These are phyloP conservation scores for Macroventuria anomochaeta DNA, from an alignment of 2,329 filamentous ascomycete genomes.

Conservation along the genomic window DNA sequence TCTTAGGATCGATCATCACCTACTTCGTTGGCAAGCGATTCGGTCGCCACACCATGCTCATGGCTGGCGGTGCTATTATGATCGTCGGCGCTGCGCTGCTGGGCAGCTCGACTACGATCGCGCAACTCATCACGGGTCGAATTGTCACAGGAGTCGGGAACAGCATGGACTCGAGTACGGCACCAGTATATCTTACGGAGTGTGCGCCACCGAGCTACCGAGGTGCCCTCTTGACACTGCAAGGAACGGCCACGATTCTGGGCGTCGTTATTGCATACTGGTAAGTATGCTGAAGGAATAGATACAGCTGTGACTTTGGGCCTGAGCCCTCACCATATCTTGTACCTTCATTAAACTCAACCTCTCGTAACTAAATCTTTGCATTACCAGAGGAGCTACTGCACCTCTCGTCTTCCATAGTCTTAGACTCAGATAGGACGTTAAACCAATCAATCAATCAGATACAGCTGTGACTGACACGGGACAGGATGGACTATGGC, in stretches of 20 bases:
- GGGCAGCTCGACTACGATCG: conserved; percentile 28
- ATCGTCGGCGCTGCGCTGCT: conserved; percentile 31
- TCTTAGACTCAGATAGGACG: too few relatives aligned
- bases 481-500: conserved; percentile 17
- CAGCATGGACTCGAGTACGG: conserved; percentile 29
- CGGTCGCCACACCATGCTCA: conserved; percentile 34
- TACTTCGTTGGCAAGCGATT: conserved; percentile 35
- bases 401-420: too few relatives aligned
- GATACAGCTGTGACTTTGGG: background rate
- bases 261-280: conserved; percentile 59
- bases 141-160: conserved; percentile 49
- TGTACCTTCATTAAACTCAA: too few relatives aligned
- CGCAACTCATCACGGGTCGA: conserved; percentile 38
- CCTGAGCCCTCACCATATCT: too few relatives aligned
- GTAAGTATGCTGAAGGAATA: conserved; percentile 19
- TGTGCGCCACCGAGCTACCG: conserved; percentile 33
- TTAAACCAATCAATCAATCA: too few relatives aligned
- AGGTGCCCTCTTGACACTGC: conserved; percentile 59
- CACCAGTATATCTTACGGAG: conserved; percentile 16
- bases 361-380: too few relatives aligned
- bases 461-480: background rate
- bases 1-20: conserved; percentile 32
- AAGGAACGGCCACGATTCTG: conserved; percentile 56
- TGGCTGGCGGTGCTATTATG: conserved; percentile 36
- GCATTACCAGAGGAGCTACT: too few relatives aligned